Conservation (phyloP, 202 grass and related monocot genomes). For the Sporobolus alterniflorus region DNA sequence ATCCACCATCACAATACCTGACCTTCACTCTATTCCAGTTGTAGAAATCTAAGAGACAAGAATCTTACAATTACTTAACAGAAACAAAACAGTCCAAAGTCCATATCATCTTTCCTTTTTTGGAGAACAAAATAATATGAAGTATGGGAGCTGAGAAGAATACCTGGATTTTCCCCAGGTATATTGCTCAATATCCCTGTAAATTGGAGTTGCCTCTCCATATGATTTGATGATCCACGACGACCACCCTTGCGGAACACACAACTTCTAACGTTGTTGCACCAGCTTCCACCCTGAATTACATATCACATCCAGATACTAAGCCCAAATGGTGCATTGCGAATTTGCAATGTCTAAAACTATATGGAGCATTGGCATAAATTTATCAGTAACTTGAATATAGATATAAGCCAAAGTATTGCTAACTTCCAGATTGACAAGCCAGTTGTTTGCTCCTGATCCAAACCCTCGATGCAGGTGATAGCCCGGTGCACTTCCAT, state of each 20-base stretch:
- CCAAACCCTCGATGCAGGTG: conserved; percentile 83
- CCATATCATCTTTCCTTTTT: neutral
- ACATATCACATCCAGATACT: conserved; percentile 27
- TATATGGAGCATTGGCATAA: neutral
- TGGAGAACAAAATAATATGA: conserved; percentile 8
- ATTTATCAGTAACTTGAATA: neutral
- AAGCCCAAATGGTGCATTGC: neutral
- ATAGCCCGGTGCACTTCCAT: conserved; percentile 86
- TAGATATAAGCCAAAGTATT: neutral
- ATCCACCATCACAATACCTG: conserved; percentile 94
- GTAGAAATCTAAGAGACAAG: conserved; percentile 71
- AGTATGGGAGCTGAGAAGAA: conserved; percentile 11
- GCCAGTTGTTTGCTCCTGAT: conserved; percentile 83
- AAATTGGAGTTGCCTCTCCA: conserved; percentile 77
- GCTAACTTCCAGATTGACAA: conserved; percentile 79
- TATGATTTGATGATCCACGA: conserved; percentile 80
- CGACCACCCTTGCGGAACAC: conserved; percentile 63
- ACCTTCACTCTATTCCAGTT: conserved; percentile 98
- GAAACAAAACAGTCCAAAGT: conserved; percentile 1
- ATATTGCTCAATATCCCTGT: conserved; percentile 87
- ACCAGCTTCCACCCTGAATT: conserved; percentile 87
- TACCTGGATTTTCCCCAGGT: conserved; percentile 84
- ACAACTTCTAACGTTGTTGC: conserved; percentile 64
- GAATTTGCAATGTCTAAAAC: neutral
- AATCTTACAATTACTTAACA: conserved; percentile 1